Base-by-base conservation (phyloP, 78 protist genomes). In the Chrysochromulina parva region DNA sequence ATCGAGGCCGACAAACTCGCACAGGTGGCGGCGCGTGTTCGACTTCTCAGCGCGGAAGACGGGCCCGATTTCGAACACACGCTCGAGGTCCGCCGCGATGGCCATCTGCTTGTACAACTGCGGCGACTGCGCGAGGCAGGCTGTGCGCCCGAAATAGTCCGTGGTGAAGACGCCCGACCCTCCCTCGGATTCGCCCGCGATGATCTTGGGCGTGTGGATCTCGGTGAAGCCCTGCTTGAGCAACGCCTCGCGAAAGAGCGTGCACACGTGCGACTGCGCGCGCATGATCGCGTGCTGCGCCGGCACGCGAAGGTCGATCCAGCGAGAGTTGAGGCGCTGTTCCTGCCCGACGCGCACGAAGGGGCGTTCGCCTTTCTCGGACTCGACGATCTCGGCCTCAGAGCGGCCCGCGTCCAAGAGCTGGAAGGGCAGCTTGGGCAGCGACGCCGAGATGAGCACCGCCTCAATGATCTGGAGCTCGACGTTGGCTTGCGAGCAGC, bases 61-160 rank as follows among this genome's bases (percentile, higher is more conserved):
- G 60, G 99, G 99, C 2, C 97, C 99, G n/a, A 99, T 90, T 90
- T 99, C 99, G 88, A 98, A 99, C 69, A 99, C 99, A 5, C 98
- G 81, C 73, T 94, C 94, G 11, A 98, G 28, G 90, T 97, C 99
- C 16, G 98, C 94, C 53, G 90, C n/a, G 53, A 99, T 94, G 53
- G 99, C 98, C 99, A 98, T 98, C 88, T 99, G 99, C 95, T 98
- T 98, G 97, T 98, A 98, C 78, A 99, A 95, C 96, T 99, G 99
- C 38, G 99, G 99, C 9, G 97, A 93, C 95, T 99, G 99, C 19
- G 99, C 99, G 13, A 99, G 93, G 86, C 59, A 97, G 20, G 98
- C 98, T 54, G 65, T 3, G 80, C 65, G 2, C 1, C 71, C 76
- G 88, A 98, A 98, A 96, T 98, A 98, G 50, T 94, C 84, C 78